Percentiles rank a stretch among this genome's conserved stretches.
Evolutionary conservation across 768 basidiomycete species (phyloP).

Genomic region (Leccinum imitatum): DNA sequence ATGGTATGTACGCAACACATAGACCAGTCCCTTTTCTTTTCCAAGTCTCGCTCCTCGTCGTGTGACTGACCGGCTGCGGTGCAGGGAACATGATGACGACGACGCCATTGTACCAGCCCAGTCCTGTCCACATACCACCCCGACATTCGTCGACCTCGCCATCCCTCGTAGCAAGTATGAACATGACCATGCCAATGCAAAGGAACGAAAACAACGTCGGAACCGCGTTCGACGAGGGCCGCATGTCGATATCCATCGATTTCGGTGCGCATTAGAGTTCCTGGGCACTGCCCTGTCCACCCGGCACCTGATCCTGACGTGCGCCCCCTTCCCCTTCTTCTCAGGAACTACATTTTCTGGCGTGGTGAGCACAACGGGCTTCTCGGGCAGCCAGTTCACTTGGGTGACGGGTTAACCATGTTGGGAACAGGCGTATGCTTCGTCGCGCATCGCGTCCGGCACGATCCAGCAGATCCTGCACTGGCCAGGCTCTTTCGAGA

Average conservation of each 20-base stretch:
- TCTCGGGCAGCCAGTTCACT: not conserved
- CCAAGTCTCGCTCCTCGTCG: not conserved
- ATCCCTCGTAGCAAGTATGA: conserved; percentile 9
- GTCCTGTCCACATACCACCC: conserved; percentile 24
- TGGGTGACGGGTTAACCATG: conserved; percentile 6
- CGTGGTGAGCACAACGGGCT: conserved; percentile 52
- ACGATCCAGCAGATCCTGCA: conserved; percentile 79
- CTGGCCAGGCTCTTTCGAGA: conserved; percentile 86
- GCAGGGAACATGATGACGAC: not conserved
- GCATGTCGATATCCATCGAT: conserved; percentile 79
- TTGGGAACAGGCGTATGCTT: conserved; percentile 70
- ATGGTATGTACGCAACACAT: not conserved
- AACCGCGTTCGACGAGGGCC: conserved; percentile 57
- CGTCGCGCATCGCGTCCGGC: conserved; percentile 78
- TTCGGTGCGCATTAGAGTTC: conserved; percentile 59
- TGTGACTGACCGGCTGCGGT: not conserved
- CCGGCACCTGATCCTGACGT: not conserved
- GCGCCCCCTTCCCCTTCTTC: not conserved
- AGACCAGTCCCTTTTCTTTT: not conserved
- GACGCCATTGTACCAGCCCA: conserved; percentile 30
- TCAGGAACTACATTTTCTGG: conserved; percentile 86
- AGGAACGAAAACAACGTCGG: conserved; percentile 13
- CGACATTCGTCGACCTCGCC: conserved; percentile 26
- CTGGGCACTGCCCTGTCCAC: not conserved
- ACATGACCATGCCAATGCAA: conserved; percentile 3